phyloP scores from a whole-genome alignment of 768 basidiomycete genomes.

The Cyathus striatus region DNA sequence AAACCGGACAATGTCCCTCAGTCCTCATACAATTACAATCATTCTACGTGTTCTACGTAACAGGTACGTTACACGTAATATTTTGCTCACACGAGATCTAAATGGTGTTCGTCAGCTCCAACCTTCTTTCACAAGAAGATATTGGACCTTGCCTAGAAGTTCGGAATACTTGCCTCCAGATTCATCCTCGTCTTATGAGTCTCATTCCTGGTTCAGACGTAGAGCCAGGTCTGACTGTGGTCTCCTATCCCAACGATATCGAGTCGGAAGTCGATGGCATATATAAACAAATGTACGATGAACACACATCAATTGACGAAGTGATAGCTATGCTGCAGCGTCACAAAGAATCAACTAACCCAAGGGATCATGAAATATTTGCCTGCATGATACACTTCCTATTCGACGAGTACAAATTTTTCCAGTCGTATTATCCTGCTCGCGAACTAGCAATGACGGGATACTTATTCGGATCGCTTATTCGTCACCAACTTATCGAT shows the following conservation, averaged over 20 bases:
- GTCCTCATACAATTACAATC: conserved; percentile 83
- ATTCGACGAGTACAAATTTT: conserved; percentile 99
- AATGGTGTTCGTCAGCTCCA: conserved; percentile 42
- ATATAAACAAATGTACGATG: conserved; percentile 98
- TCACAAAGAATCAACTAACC: conserved; percentile 75
- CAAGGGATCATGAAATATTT: conserved; percentile 91
- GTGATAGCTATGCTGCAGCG: conserved; percentile 86
- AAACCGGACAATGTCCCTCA: conserved; percentile 81
- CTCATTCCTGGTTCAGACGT: conserved; percentile 79
- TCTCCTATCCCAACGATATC: conserved; percentile 83
- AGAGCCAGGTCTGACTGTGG: conserved; percentile 88
- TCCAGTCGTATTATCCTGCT: conserved; percentile 92
- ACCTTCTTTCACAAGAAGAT: conserved; percentile 71
- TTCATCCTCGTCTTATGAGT: conserved; percentile 95
- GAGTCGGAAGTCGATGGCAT: conserved; percentile 92
- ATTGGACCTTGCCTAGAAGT: conserved; percentile 87
- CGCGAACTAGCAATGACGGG: conserved; percentile 96
- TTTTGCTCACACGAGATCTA: neutral
- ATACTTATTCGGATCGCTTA: conserved; percentile 92
- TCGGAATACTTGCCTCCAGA: conserved; percentile 87
- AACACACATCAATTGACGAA: conserved; percentile 90
- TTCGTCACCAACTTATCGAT: conserved; percentile 90
- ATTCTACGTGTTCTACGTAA: conserved; percentile 87
- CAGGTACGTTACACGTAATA: conserved; percentile 45
- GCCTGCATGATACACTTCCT: conserved; percentile 99